Percentiles rank a stretch among this genome's conserved stretches.
These are phyloP conservation scores for Chimonanthus praecox DNA, from an alignment of 164 flowering plant species.

Conservation along the genomic window DNA sequence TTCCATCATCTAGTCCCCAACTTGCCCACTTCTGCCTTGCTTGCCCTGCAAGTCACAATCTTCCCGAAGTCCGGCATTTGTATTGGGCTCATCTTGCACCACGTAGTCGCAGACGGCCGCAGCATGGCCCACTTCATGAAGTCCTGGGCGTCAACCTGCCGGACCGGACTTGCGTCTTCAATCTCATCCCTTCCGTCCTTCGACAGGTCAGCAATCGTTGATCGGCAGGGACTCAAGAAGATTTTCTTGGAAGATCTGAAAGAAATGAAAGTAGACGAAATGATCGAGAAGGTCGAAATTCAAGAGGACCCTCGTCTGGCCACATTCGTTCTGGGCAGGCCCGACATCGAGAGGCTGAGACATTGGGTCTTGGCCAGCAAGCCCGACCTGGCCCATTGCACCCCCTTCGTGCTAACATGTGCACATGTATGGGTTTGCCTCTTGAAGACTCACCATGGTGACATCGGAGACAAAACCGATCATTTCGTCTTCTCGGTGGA, in stretches of 20 bases:
- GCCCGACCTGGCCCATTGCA: slow-evolving; percentile 7
- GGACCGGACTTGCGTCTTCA: neutral
- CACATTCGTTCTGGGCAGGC: slow-evolving; percentile 23
- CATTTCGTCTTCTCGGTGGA: slow-evolving; percentile 21
- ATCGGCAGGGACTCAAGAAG: slow-evolving; percentile 13
- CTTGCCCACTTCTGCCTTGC: neutral
- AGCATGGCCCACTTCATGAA: slow-evolving; percentile 7
- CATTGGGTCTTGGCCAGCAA: neutral
- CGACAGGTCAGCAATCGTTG: slow-evolving; percentile 23
- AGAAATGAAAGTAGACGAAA: too few species aligned
- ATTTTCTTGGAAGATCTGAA: neutral
- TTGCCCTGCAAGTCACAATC: slow-evolving; percentile 9
- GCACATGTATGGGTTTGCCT: slow-evolving; percentile 26
- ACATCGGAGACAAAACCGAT: neutral
- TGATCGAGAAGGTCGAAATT: neutral
- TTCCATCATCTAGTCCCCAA: slow-evolving; percentile 11
- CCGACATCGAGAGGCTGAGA: slow-evolving; percentile 6
- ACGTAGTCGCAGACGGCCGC: slow-evolving; percentile 8
- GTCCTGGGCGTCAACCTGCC: slow-evolving; percentile 13
- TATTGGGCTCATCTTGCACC: slow-evolving; percentile 4
- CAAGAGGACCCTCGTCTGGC: slow-evolving; percentile 15
- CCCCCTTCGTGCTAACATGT: slow-evolving; percentile 22
- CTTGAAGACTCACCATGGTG: slow-evolving; percentile 6
- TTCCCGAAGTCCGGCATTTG: slow-evolving; percentile 14
- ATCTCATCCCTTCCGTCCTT: slow-evolving; percentile 6